Evolutionary conservation across 179 eudicot genomes (phyloP).

Genomic region (Silene coronaria): DNA sequence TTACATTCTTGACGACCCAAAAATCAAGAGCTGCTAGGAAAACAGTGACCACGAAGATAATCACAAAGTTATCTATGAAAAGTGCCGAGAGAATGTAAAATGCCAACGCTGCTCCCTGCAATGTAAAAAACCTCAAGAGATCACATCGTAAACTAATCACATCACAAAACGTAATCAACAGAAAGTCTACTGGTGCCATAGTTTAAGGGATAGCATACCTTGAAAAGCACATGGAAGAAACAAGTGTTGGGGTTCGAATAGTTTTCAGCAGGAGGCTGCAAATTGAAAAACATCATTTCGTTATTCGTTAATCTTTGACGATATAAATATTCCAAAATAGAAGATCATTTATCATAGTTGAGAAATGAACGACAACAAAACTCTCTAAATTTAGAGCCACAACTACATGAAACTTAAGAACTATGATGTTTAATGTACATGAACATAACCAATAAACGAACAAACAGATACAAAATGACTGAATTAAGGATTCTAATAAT

Average conservation of each 20-base stretch:
- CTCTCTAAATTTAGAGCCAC: not conserved
- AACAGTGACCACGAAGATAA: slow-evolving; percentile 88
- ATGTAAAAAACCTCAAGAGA: not conserved
- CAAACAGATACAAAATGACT: no score
- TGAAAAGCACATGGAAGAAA: slow-evolving; percentile 84
- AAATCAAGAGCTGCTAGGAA: slow-evolving; percentile 88
- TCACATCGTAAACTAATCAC: not conserved
- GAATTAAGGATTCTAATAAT: no score
- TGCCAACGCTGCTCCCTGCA: slow-evolving; percentile 84
- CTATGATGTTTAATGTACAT: not conserved
- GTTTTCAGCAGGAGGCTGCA: slow-evolving; percentile 55
- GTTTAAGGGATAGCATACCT: slow-evolving; percentile 38
- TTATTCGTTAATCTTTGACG: slow-evolving; percentile 6
- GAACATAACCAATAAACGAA: not conserved
- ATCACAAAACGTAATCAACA: not conserved
- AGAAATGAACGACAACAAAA: not conserved
- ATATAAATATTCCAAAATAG: not conserved
- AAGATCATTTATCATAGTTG: not conserved
- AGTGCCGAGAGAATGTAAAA: slow-evolving; percentile 91
- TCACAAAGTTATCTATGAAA: slow-evolving; percentile 78
- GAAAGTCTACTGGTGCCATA: not conserved
- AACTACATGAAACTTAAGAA: not conserved
- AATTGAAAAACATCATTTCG: not conserved
- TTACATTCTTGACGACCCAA: slow-evolving; percentile 98
- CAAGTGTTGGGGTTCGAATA: slow-evolving; percentile 83